A percentile compares a stretch with the other conserved stretches of the same genome.
phyloP scores from a whole-genome alignment of 345 rosid genomes.

The Kandelia obovata region DNA sequence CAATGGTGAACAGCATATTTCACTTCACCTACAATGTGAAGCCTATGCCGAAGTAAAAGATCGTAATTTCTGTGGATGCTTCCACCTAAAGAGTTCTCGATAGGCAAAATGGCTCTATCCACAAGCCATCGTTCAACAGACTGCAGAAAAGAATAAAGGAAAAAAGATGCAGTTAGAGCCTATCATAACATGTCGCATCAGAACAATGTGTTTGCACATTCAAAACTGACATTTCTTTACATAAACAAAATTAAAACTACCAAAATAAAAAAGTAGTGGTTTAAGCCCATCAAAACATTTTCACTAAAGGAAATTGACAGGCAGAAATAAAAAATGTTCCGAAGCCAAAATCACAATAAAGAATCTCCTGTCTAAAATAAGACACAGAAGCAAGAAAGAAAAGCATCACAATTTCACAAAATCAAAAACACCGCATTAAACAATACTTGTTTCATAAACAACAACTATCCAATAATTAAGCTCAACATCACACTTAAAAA shows the following conservation, averaged over 20 bases:
- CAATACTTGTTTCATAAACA: too few relatives aligned
- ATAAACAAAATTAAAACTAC: not conserved
- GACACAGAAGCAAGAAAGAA: too few relatives aligned
- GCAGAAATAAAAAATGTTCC: too few relatives aligned
- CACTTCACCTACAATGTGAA: slow-evolving; percentile 97
- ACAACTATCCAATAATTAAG: too few relatives aligned
- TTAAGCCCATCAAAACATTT: too few relatives aligned
- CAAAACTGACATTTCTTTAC: not conserved
- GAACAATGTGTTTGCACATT: not conserved
- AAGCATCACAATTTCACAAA: too few relatives aligned
- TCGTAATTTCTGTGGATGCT: slow-evolving; percentile 98
- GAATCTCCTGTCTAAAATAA: too few relatives aligned
- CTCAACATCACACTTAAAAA: too few relatives aligned
- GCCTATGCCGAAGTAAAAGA: slow-evolving; percentile 79
- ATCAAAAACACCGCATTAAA: too few relatives aligned
- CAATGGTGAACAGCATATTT: slow-evolving; percentile 89
- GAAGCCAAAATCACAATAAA: too few relatives aligned
- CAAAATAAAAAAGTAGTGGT: too few relatives aligned
- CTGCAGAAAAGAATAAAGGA: slow-evolving; percentile 26
- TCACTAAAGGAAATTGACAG: too few relatives aligned
- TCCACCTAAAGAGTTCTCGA: slow-evolving; percentile 97
- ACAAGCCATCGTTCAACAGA: slow-evolving; percentile 92
- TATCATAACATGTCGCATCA: not conserved
- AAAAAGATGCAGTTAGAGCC: not conserved
- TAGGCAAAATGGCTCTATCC: slow-evolving; percentile 91